Conservation (phyloP, 352 stramenopile species). For the Phytophthora pini region DNA sequence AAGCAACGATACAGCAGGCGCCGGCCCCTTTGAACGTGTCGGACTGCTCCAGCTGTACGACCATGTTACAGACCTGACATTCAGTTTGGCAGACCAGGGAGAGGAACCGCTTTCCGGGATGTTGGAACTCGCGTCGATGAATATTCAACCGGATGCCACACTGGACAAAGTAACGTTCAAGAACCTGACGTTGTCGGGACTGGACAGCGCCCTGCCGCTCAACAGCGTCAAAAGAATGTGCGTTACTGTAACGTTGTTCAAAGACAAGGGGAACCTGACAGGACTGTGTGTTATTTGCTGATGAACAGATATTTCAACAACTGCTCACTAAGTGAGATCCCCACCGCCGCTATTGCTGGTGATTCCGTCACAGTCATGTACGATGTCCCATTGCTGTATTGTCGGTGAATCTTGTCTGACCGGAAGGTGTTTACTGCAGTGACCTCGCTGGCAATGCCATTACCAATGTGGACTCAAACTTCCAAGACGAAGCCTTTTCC, state of each 20-base stretch:
- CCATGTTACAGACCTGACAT: slow-evolving; percentile 59
- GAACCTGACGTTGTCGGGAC: slow-evolving; percentile 51
- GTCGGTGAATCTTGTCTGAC: slow-evolving; percentile 4
- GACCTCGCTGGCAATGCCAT: slow-evolving; percentile 56
- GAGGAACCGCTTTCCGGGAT: slow-evolving; percentile 45
- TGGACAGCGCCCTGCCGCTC: slow-evolving; percentile 60
- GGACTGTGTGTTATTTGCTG: slow-evolving; percentile 8
- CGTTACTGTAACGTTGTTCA: slow-evolving; percentile 12
- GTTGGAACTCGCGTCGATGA: slow-evolving; percentile 74
- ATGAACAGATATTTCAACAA: slow-evolving; percentile 65
- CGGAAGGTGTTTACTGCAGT: slow-evolving; percentile 18
- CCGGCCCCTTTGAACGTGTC: slow-evolving; percentile 71
- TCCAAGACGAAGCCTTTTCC: slow-evolving; percentile 48
- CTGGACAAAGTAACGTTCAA: slow-evolving; percentile 61
- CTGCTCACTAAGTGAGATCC: slow-evolving; percentile 70
- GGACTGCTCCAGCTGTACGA: slow-evolving; percentile 69
- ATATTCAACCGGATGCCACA: slow-evolving; percentile 53
- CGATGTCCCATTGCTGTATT: not conserved
- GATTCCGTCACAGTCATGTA: slow-evolving; percentile 52
- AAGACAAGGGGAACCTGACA: slow-evolving; percentile 7
- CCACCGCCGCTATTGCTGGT: slow-evolving; percentile 53
- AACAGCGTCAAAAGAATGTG: slow-evolving; percentile 63
- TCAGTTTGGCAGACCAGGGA: slow-evolving; percentile 41
- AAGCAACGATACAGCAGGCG: slow-evolving; percentile 53
- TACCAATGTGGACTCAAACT: slow-evolving; percentile 35